Percentiles rank a stretch among this genome's conserved stretches.
These are phyloP conservation scores for Phytopythium montanum DNA, from an alignment of 352 stramenopile genomes.

Conservation along the genomic window DNA sequence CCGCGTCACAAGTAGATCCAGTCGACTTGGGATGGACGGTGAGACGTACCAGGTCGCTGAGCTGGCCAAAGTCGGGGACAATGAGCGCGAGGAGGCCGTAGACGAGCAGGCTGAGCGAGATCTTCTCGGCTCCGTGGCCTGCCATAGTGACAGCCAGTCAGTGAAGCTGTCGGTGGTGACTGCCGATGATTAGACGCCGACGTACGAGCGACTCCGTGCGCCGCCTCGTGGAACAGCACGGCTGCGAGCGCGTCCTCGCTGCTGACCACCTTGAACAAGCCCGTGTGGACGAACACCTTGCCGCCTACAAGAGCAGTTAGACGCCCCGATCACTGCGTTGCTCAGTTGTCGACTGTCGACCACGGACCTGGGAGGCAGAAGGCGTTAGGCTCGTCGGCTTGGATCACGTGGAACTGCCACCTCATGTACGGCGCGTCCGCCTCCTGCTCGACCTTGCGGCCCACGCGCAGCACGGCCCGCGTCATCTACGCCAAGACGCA, in stretches of 20 bases:
- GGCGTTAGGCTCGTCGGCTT: conserved; percentile 62
- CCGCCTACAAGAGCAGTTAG: conserved; percentile 15
- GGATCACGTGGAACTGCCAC: conserved; percentile 71
- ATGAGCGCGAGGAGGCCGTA: conserved; percentile 49
- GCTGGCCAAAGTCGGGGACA: conserved; percentile 47
- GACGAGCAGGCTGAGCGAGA: conserved; percentile 60
- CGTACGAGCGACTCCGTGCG: conserved; percentile 61
- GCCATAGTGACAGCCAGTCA: not conserved
- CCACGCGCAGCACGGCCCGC: conserved; percentile 49
- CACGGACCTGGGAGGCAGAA: conserved; percentile 54
- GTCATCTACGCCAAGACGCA: conserved; percentile 36
- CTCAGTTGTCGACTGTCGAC: no score
- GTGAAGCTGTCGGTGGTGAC: not conserved
- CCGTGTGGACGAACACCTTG: conserved; percentile 75
- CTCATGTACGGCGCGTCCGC: conserved; percentile 48
- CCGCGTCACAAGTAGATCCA: no score
- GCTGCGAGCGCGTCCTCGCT: conserved; percentile 63
- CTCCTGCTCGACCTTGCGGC: conserved; percentile 43
- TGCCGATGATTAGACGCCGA: not conserved
- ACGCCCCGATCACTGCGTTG: not conserved
- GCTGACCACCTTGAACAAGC: conserved; percentile 60
- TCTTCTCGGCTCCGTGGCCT: conserved; percentile 72
- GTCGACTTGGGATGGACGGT: not conserved
- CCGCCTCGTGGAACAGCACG: conserved; percentile 72
- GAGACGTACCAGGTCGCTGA: conserved; percentile 47